These are phyloP conservation scores for Neospermospora avenae DNA, from an alignment of 2,329 filamentous ascomycete species.

Conservation along the genomic window DNA sequence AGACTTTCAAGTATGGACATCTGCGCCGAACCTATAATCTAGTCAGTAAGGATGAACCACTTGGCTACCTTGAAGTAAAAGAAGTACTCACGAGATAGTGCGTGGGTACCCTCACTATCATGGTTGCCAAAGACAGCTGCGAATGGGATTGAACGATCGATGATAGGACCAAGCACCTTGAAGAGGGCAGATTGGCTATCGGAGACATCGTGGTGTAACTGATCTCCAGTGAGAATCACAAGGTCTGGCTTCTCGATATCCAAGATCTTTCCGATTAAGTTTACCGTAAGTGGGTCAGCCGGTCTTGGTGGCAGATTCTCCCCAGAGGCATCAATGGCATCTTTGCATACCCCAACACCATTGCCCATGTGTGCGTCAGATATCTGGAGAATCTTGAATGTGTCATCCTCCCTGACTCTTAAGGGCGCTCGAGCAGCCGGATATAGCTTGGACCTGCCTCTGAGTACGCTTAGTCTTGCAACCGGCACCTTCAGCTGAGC, in stretches of 20 bases:
- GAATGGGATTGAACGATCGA: slow-evolving; percentile 82
- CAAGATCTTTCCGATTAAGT: slow-evolving; percentile 79
- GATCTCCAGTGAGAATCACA: slow-evolving; percentile 85
- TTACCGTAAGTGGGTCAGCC: slow-evolving; percentile 54
- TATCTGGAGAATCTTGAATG: too few species aligned
- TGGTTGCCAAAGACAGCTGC: slow-evolving; percentile 94
- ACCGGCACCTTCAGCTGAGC: slow-evolving; percentile 34
- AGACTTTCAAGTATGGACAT: slow-evolving; percentile 83
- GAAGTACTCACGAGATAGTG: slow-evolving; percentile 39
- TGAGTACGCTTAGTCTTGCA: slow-evolving; percentile 34
- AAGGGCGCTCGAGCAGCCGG: too few species aligned
- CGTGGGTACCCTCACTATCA: slow-evolving; percentile 70
- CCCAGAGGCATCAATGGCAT: too few species aligned
- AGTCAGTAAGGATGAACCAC: slow-evolving; percentile 32
- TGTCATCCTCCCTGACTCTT: too few species aligned
- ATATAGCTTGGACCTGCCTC: too few species aligned
- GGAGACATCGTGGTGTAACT: slow-evolving; percentile 91
- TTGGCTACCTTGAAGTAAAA: slow-evolving; percentile 22
- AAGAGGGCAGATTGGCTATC: slow-evolving; percentile 72
- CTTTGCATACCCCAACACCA: too few species aligned
- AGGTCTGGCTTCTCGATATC: slow-evolving; percentile 91
- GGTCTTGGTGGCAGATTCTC: too few species aligned
- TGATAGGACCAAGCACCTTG: slow-evolving; percentile 80
- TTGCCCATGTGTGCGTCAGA: too few species aligned
- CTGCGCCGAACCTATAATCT: slow-evolving; percentile 49